Evolutionary conservation across 768 basidiomycete species (phyloP).

Genomic region (Panaeolus cyanescens): DNA sequence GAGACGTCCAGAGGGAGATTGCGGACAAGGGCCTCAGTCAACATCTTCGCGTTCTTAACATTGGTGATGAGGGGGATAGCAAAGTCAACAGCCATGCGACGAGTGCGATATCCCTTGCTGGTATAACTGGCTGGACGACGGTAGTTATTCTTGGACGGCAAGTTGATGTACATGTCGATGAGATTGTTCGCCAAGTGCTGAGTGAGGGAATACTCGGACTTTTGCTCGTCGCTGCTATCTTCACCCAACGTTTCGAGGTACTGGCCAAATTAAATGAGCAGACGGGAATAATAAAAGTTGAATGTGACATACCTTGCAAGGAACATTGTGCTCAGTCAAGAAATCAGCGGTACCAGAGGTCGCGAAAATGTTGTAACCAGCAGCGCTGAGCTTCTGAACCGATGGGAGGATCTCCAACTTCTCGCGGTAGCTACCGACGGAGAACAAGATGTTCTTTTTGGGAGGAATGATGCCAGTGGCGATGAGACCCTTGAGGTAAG

Average conservation of each 20-base stretch:
- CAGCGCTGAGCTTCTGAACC: constrained; percentile 90
- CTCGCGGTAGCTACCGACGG: constrained; percentile 95
- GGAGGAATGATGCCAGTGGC: constrained; percentile 94
- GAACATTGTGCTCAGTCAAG: constrained; percentile 93
- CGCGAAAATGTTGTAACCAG: constrained; percentile 95
- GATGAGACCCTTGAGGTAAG: constrained; percentile 95
- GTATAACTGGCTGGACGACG: constrained; percentile 96
- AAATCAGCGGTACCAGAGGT: constrained; percentile 98
- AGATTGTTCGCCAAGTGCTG: constrained; percentile 96
- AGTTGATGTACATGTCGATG: constrained; percentile 99
- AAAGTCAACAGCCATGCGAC: constrained; percentile 99
- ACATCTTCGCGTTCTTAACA: constrained; percentile 96
- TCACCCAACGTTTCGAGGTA: constrained; percentile 89
- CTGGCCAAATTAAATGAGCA: constrained; percentile 34
- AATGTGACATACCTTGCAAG: constrained; percentile 74
- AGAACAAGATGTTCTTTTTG: constrained; percentile 97
- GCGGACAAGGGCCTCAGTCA: constrained; percentile 90
- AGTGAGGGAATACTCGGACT: constrained; percentile 96
- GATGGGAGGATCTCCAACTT: constrained; percentile 95
- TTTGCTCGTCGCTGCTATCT: constrained; percentile 74
- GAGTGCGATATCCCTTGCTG: constrained; percentile 94
- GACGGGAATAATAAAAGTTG: neutral
- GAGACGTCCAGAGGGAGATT: constrained; percentile 92
- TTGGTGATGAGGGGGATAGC: constrained; percentile 97
- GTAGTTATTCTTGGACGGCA: constrained; percentile 97